phyloP scores from a whole-genome alignment of 1,139 yeast genomes.

The Taphrina pruni region DNA sequence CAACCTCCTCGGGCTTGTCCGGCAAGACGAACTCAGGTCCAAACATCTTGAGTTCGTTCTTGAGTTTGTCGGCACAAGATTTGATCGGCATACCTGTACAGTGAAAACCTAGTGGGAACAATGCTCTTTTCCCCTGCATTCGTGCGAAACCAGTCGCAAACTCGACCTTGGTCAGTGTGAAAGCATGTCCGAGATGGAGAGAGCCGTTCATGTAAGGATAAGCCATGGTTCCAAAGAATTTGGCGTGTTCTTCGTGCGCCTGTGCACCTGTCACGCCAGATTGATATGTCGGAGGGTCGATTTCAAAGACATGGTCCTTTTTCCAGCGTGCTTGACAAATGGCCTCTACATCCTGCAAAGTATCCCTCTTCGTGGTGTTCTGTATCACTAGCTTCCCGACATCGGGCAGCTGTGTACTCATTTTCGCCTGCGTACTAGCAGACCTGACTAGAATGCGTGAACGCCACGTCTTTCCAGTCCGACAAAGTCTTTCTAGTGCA shows the following conservation, averaged over 20 bases:
- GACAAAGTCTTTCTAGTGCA: background rate
- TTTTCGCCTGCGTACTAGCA: constrained; percentile 14
- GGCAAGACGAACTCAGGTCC: constrained; percentile 77
- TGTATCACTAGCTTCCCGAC: constrained; percentile 36
- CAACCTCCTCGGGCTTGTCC: constrained; percentile 55
- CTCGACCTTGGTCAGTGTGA: constrained; percentile 93
- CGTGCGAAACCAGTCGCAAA: constrained; percentile 93
- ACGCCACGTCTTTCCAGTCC: constrained; percentile 8
- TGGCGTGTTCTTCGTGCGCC: constrained; percentile 79
- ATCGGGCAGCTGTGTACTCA: constrained; percentile 36
- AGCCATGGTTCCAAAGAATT: constrained; percentile 92
- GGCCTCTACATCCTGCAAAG: constrained; percentile 85
- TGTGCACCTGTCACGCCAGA: constrained; percentile 55
- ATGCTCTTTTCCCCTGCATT: constrained; percentile 89
- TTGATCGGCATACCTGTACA: constrained; percentile 99
- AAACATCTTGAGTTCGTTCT: constrained; percentile 88
- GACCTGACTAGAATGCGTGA: constrained; percentile 3
- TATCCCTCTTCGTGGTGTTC: constrained; percentile 66
- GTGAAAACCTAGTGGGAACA: constrained; percentile 97
- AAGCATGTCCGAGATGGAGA: constrained; percentile 95
- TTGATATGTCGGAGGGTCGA: constrained; percentile 77
- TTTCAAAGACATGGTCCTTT: constrained; percentile 80
- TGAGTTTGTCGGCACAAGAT: constrained; percentile 94
- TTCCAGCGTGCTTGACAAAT: constrained; percentile 88
- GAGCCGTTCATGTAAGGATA: constrained; percentile 99